Evolutionary conservation across 1,284 basidiomycete species (phyloP).

Genomic region (Cerioporus squamosus): DNA sequence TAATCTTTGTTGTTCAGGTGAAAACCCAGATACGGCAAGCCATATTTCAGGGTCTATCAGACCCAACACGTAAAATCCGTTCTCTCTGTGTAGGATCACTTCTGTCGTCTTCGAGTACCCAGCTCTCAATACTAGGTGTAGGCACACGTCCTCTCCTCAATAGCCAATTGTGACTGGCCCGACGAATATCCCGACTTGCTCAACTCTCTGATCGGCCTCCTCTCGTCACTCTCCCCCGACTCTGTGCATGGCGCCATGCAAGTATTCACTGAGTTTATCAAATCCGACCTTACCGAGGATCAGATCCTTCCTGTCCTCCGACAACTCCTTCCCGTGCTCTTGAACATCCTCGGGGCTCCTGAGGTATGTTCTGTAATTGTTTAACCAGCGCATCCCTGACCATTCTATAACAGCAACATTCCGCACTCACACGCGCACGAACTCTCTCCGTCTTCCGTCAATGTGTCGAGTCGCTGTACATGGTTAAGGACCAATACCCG

Average conservation of each 20-base stretch:
- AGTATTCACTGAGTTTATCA: slow-evolving; percentile 91
- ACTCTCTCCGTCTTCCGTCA: slow-evolving; percentile 91
- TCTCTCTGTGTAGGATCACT: slow-evolving; percentile 68
- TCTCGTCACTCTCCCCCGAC: slow-evolving; percentile 72
- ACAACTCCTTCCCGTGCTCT: slow-evolving; percentile 82
- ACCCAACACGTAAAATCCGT: slow-evolving; percentile 83
- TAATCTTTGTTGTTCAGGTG: slow-evolving; percentile 49
- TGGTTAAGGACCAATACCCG: slow-evolving; percentile 93
- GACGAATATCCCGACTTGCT: slow-evolving; percentile 91
- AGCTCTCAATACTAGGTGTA: slow-evolving; percentile 33
- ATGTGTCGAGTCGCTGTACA: slow-evolving; percentile 88
- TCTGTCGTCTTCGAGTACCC: neutral
- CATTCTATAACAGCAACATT: slow-evolving; percentile 57
- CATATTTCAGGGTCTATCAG: slow-evolving; percentile 83
- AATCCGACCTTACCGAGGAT: slow-evolving; percentile 89
- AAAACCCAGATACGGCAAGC: slow-evolving; percentile 79
- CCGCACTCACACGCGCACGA: slow-evolving; percentile 80
- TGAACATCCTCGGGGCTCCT: slow-evolving; percentile 79
- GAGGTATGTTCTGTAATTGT: slow-evolving; percentile 49
- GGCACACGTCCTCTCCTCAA: slow-evolving; percentile 84
- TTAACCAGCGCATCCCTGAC: neutral
- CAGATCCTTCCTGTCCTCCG: slow-evolving; percentile 88
- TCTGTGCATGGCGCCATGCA: slow-evolving; percentile 95
- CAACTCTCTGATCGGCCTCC: slow-evolving; percentile 68
- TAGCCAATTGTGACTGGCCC: slow-evolving; percentile 92